Conservation (phyloP, 2,329 filamentous ascomycete genomes). For the Calonectria naviculata region DNA sequence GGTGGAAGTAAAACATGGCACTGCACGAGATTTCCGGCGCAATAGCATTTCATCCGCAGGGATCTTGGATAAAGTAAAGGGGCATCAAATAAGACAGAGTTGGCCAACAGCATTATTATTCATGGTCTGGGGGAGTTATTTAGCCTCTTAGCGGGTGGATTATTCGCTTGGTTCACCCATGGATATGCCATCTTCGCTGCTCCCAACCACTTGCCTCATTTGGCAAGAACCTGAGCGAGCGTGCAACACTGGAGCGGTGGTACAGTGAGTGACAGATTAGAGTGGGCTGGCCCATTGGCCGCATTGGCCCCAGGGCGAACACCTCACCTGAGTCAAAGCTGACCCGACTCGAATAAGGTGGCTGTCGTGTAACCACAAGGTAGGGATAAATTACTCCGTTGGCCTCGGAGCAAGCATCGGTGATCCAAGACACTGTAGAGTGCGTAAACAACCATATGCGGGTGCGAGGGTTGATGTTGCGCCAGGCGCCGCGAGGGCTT, state of each 20-base stretch:
- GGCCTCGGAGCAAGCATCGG: not conserved
- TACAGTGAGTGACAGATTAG: not conserved
- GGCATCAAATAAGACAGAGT: not conserved
- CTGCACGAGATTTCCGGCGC: not conserved
- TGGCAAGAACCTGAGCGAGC: not conserved
- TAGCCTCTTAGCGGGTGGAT: not conserved
- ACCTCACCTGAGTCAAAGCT: not conserved
- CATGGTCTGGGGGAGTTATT: not conserved
- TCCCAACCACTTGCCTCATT: not conserved
- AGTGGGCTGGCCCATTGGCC: not conserved
- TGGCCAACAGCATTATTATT: not conserved
- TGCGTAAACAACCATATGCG: not conserved
- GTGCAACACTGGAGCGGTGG: not conserved
- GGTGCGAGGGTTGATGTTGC: not conserved
- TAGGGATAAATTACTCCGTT: not conserved
- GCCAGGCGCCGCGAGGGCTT: not conserved
- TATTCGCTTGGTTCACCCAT: not conserved
- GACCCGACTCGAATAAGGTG: not conserved
- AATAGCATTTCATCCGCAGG: not conserved
- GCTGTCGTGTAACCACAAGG: not conserved
- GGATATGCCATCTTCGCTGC: not conserved
- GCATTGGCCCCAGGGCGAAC: not conserved
- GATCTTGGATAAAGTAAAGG: not conserved
- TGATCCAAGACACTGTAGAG: not conserved
- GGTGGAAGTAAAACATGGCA: not conserved